Evolutionary conservation across 441 rosid genomes (phyloP).

Genomic region (Brassica balearica): DNA sequence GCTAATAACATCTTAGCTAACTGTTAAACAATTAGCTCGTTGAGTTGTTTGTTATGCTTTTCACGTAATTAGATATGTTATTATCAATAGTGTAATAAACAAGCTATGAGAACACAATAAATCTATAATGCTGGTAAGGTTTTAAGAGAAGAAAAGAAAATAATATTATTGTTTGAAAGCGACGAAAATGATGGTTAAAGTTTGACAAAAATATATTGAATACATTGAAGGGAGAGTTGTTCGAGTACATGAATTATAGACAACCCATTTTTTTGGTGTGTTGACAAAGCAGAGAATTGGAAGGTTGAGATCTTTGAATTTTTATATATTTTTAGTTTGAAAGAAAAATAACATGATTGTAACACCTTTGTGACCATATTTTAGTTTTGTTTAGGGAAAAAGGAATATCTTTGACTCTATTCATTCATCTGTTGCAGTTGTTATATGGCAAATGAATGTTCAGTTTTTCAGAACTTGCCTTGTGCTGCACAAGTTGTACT

Average conservation of each 20-base stretch:
- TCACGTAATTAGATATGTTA: too few relatives aligned
- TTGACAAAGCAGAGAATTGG: neutral
- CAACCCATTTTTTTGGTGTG: neutral
- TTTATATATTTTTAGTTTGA: neutral
- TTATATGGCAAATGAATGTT: neutral
- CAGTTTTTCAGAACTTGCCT: neutral
- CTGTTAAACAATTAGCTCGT: neutral
- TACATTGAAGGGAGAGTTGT: neutral
- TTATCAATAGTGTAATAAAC: too few relatives aligned
- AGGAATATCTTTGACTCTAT: neutral
- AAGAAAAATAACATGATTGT: neutral
- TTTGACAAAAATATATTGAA: neutral
- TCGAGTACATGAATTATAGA: neutral
- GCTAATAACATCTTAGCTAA: neutral
- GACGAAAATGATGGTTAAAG: neutral
- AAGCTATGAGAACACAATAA: too few relatives aligned
- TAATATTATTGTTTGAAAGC: neutral
- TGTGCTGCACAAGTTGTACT: neutral
- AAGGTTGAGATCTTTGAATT: conserved; percentile 10
- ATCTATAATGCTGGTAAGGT: neutral
- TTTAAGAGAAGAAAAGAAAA: neutral
- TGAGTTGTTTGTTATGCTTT: neutral
- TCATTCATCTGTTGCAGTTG: neutral
- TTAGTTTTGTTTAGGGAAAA: neutral
- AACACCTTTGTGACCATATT: neutral